phyloP scores from a whole-genome alignment of 2,329 filamentous ascomycete species.

The Periconia sp. region DNA sequence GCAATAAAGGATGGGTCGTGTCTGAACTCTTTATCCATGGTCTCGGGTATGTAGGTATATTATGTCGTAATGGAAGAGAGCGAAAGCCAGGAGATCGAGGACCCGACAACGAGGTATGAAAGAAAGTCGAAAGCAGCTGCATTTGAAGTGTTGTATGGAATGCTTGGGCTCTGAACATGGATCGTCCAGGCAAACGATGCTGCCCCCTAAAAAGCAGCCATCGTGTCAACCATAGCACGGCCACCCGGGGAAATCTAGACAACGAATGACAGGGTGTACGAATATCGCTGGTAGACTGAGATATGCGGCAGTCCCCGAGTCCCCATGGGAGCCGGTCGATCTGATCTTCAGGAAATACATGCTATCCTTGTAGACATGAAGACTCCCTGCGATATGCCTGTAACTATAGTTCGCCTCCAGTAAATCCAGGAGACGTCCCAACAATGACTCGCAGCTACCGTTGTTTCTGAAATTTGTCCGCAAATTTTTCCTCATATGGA shows the following conservation, averaged over 20 bases:
- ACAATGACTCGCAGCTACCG: not conserved
- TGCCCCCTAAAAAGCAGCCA: not conserved
- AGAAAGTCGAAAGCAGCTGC: not conserved
- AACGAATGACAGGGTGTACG: not conserved
- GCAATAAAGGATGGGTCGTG: constrained; percentile 7
- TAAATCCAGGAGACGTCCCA: not conserved
- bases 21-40: constrained; percentile 14
- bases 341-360: too few relatives aligned
- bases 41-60: not conserved
- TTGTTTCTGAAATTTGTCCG: not conserved
- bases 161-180: not conserved
- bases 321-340: not conserved
- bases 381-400: not conserved
- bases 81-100: too few relatives aligned
- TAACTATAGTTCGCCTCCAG: not conserved
- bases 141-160: not conserved
- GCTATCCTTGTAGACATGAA: too few relatives aligned
- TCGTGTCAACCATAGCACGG: not conserved
- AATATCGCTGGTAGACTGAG: too few relatives aligned
- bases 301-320: not conserved
- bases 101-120: not conserved
- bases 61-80: not conserved
- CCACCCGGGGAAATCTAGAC: not conserved
- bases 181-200: not conserved
- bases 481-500: not conserved